Base-by-base conservation (phyloP, 352 stramenopile species). In the Phytophthora multivora region DNA sequence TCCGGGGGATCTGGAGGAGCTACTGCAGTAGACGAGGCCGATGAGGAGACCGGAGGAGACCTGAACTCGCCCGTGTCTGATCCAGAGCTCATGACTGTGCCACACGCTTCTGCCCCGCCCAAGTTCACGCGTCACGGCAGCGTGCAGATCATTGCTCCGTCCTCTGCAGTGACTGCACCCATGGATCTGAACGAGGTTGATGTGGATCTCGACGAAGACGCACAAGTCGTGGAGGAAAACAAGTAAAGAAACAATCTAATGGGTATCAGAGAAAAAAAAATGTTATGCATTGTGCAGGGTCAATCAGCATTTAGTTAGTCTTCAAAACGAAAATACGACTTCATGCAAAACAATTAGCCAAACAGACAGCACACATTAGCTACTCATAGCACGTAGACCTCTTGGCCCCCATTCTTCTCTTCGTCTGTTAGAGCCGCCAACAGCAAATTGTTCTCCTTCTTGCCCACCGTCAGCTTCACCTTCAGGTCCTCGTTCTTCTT, bases 101-200 rank as follows among this genome's bases (percentile, higher is more conserved):
- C 72, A 18, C 51, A 74, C 31, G 57, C 60, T 0, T 68, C 66
- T 13, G 64, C 73, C 0, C 72, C 75, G n/a, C 80, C 75, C 0
- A 59, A 75, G 31, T 79, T 91, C 52, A 89, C 78, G 18, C 70
- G 72, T 47, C 82, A 89, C 53, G 82, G 82, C 13, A 91, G 79
- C 39, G 81, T 91, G 41, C 82, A 91, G 51, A 68, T 85, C 40
- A 88, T 91, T 45, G 66, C 66, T 15, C 65, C 57, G 31, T 51
- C 52, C 26, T 46, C 71, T 19, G 65, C 70, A 21, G 52, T 74
- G n/a, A 60, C 51, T n/a, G 23, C 43, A 12, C 43, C 63, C 30
- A 58, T 31, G 25, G 48, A 75, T n/a, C 42, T 76, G 16, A 72
- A 68, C 15, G 70, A 79, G 15, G 70, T 80, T 18, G 51, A 72